Evolutionary conservation across 1,284 basidiomycete species (phyloP), one percentile per base, ranked within the genome.

Genomic region (Pyrrhoderma noxium): DNA sequence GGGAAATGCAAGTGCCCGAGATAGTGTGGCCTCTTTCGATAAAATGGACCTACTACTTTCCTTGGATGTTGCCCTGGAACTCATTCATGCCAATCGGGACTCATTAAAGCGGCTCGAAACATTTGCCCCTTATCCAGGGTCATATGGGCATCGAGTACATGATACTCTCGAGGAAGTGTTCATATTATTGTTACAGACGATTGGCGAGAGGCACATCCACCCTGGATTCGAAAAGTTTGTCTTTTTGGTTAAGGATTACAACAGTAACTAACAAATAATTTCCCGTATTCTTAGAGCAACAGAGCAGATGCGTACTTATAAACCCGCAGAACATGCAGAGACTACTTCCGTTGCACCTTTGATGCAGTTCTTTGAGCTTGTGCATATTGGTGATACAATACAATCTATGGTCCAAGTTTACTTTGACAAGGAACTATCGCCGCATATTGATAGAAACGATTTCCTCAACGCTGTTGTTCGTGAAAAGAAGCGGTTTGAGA

Each of bases 331-430:
- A 57, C 88, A 93, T 61, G 78, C 83, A 49, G 80, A 79, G 49
- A 85, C 80, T 14, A 80, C 77, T 22, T 82, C 79, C 52, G 93
- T 98, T 1, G 91, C 93, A 0, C 93, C 95, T 0, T 69, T 99
- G 1, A 72, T 97, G 41, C 93, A 98, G 66, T 99, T 99, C 69
- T 98, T 99, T 60, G 95, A 98, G 71, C 75, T 99, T 14, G 94
- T 96, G 0, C 95, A 99, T 69, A 76, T 98, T 14, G 96, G 93
- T 0, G 95, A 99, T 65, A 99, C 92, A 16, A 97, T 99, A 47
- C 91, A 94, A 68, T 91, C 88, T 23, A 96, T 99, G 84, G 82
- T 96, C 1, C 92, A 98, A 60, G 95, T 98, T 1, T 99, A 95
- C 67, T 99, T 94, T 63, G 93, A 98, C 62, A 94, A 94, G 64